A percentile compares a stretch with the other conserved stretches of the same genome.
phyloP scores from a whole-genome alignment of 2,329 filamentous ascomycete genomes.

The Pseudocercospora vitis region DNA sequence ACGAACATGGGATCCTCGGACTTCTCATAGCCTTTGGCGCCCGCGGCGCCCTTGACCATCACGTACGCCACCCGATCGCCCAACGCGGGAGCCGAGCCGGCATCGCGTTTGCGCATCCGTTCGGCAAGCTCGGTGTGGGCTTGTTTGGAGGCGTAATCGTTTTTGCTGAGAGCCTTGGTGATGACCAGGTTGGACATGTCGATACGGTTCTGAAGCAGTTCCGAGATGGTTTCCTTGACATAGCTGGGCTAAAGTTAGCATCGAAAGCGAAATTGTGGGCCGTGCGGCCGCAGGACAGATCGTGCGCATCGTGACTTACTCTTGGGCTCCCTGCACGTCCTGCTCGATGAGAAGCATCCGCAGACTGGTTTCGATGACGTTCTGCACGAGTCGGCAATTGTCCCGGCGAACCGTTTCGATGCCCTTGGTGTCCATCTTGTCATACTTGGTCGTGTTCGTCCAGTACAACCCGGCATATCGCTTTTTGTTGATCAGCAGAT shows the following conservation, averaged over 20 bases:
- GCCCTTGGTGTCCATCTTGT: conserved; percentile 99
- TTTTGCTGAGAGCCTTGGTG: conserved; percentile 92
- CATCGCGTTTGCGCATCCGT: conserved; percentile 95
- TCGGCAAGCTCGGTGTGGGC: conserved; percentile 93
- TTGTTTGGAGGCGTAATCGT: conserved; percentile 86
- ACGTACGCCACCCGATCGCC: conserved; percentile 98
- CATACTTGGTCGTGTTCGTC: conserved; percentile 90
- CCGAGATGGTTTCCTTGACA: conserved; percentile 93
- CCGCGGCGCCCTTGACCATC: conserved; percentile 87
- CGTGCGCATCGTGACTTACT: conserved; percentile 68
- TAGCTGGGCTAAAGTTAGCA: conserved; percentile 63
- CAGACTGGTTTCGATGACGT: conserved; percentile 93
- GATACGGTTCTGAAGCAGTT: conserved; percentile 93
- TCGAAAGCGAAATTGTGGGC: conserved; percentile 8
- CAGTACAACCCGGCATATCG: conserved; percentile 97
- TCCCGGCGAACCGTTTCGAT: conserved; percentile 97
- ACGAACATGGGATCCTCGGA: conserved; percentile 97
- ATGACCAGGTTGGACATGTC: conserved; percentile 99
- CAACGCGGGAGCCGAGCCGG: conserved; percentile 85
- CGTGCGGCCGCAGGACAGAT: neutral
- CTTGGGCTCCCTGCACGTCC: conserved; percentile 86
- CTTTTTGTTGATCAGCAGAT: conserved; percentile 99
- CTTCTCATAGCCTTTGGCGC: conserved; percentile 93
- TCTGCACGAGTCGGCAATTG: conserved; percentile 93
- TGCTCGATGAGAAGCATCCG: conserved; percentile 94